Evolutionary conservation across 2,329 filamentous ascomycete species (phyloP), one percentile per base, ranked within the genome.

Genomic region (Monilinia fructicola): DNA sequence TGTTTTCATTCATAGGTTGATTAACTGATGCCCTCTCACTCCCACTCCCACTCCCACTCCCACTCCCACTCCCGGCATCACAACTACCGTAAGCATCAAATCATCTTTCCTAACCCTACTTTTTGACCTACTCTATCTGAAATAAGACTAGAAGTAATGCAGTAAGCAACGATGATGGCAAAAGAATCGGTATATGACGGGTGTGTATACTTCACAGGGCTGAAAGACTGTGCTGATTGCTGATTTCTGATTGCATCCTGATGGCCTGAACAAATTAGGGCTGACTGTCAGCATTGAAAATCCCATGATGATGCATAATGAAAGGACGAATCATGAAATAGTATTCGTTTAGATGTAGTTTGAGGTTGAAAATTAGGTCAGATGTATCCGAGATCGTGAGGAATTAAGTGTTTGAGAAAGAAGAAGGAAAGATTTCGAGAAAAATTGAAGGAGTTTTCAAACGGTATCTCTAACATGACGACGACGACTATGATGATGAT

Each of bases 181-280:
- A 26, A 50, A 40, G n/a, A 4, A 2, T 60, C n/a, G n/a, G 44
- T 26, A 50, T 26, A 50, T 50, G 44, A 38, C 31, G 14, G 18
- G 9, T 60, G 31, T 50, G 48, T 26, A 26, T 38, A 48, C 38
- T 38, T 40, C 40, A 50, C 62, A 65, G 62, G 62, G 62, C 62
- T 65, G 62, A 65, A 21, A 38, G 23, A 59, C 21, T 50, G 38
- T 56, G 53, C 53, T 58, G 62, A 58, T 46, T 59, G 14, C 55
- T 23, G 35, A 59, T 26, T 42, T 21, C 40, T 48, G 56, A 59
- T 28, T 26, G 12, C 11, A 48, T 42, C 23, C 48, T 63, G 48
- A 44, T 31, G 50, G 35, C 9, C 46, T 42, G 40, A 18, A 46
- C 16, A 38, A 67, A 67, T 69, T 69, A 69, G 67, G 68, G 68